Evolutionary conservation across 257 asterid genomes (phyloP).

Genomic region (Fraxinus pennsylvanica): DNA sequence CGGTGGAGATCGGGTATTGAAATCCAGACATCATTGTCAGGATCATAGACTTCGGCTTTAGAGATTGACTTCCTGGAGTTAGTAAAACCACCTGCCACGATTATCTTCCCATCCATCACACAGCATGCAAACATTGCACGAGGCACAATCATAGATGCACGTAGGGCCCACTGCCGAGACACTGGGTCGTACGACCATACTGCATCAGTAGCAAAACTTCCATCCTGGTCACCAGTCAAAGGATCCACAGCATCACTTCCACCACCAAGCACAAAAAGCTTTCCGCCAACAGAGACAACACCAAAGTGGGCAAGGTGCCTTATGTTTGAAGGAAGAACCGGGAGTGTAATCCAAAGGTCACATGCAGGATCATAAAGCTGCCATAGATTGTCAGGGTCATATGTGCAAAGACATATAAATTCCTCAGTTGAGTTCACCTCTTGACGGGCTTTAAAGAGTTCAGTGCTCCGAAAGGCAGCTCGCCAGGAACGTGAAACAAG

Average conservation of each 20-base stretch:
- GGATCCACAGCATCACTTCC: conserved; percentile 98
- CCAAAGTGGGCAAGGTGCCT: conserved; percentile 95
- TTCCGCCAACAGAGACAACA: conserved; percentile 79
- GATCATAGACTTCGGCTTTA: conserved; percentile 90
- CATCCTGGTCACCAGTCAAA: conserved; percentile 90
- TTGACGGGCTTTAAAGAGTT: conserved; percentile 81
- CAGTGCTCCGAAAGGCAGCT: conserved; percentile 67
- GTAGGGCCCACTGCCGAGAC: conserved; percentile 56
- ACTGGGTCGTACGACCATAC: conserved; percentile 92
- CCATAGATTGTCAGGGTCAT: conserved; percentile 94
- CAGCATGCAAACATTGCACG: conserved; percentile 99
- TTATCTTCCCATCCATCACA: conserved; percentile 78
- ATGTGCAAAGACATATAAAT: conserved; percentile 80
- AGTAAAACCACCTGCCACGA: conserved; percentile 96
- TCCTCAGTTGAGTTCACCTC: conserved; percentile 81
- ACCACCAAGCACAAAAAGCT: conserved; percentile 90
- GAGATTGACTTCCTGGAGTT: conserved; percentile 87
- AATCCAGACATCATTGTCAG: conserved; percentile 74
- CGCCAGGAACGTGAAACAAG: conserved; percentile 92
- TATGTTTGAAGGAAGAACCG: conserved; percentile 80
- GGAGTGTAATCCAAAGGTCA: conserved; percentile 93
- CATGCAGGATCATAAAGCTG: conserved; percentile 82
- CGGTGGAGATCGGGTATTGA: conserved; percentile 86
- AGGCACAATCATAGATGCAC: conserved; percentile 84
- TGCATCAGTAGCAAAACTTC: conserved; percentile 87